Evolutionary conservation across 2,329 filamentous ascomycete genomes (phyloP).

Genomic region (Colletotrichum camelliae): DNA sequence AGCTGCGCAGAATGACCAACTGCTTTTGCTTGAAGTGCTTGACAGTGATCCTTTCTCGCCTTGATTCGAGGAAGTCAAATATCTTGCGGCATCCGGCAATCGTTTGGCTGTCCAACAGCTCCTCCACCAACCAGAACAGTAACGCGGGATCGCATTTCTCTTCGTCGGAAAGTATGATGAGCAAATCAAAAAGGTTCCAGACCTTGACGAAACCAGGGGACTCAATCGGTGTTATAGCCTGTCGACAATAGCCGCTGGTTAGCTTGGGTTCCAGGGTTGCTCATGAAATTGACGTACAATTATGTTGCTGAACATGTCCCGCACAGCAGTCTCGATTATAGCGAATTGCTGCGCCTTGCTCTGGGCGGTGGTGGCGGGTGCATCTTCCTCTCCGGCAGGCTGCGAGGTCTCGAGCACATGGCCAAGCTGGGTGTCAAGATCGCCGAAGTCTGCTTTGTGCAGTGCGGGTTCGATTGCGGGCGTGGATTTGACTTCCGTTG

Average conservation of each 20-base stretch:
- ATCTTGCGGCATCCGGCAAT: conserved; percentile 89
- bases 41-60: conserved; percentile 85
- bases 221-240: conserved; percentile 79
- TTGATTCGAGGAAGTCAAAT: conserved; percentile 94
- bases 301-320: conserved; percentile 79
- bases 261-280: neutral
- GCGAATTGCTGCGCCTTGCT: conserved; percentile 62
- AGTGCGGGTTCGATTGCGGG: conserved; percentile 75
- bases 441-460: conserved; percentile 68
- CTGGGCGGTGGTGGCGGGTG: conserved; percentile 40
- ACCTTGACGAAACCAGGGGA: conserved; percentile 80
- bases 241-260: neutral
- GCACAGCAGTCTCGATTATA: conserved; percentile 82
- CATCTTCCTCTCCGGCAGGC: conserved; percentile 25
- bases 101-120: conserved; percentile 94
- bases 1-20: conserved; percentile 87
- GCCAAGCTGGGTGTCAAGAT: conserved; percentile 51
- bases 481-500: conserved; percentile 62
- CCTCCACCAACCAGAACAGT: conserved; percentile 90
- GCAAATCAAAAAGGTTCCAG: conserved; percentile 92
- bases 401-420: conserved; percentile 33
- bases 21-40: conserved; percentile 83
- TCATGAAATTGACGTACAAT: conserved; percentile 62
- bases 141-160: conserved; percentile 80
- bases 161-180: conserved; percentile 86